Evolutionary conservation across 768 basidiomycete genomes (phyloP).

Genomic region (Calvatia gigantea): DNA sequence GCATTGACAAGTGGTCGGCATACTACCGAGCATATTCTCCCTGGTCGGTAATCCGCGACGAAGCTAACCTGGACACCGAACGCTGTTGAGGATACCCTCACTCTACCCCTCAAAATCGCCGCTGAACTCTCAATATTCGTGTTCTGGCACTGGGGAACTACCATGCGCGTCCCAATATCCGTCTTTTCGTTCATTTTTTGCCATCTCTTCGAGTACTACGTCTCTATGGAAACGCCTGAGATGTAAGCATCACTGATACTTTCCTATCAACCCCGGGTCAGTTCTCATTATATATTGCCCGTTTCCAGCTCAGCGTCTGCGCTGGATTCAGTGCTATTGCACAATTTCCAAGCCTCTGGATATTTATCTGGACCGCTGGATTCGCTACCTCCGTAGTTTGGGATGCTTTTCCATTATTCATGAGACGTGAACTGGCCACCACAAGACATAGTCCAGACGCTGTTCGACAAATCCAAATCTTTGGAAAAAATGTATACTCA

Average conservation of each 20-base stretch:
- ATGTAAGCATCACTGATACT: not conserved
- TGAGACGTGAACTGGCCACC: not conserved
- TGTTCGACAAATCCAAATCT: not conserved
- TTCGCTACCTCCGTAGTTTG: not conserved
- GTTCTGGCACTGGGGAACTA: not conserved
- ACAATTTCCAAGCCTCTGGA: not conserved
- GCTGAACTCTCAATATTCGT: not conserved
- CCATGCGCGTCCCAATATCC: not conserved
- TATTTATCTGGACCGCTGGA: constrained; percentile 2
- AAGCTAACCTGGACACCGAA: constrained; percentile 3
- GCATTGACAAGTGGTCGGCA: not conserved
- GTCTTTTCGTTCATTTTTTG: not conserved
- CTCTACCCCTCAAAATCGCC: not conserved
- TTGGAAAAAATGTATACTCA: not conserved
- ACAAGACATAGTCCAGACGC: not conserved
- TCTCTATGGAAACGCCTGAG: not conserved
- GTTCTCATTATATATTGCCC: not conserved
- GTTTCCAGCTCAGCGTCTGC: not conserved
- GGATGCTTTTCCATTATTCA: not conserved
- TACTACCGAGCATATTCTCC: not conserved
- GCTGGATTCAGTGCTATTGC: not conserved
- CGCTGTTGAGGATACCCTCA: not conserved
- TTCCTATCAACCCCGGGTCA: not conserved
- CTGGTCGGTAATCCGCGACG: not conserved
- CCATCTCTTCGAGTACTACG: not conserved